Evolutionary conservation across 176 grass and related monocot species (phyloP).

Genomic region (Aegilops umbellulata): DNA sequence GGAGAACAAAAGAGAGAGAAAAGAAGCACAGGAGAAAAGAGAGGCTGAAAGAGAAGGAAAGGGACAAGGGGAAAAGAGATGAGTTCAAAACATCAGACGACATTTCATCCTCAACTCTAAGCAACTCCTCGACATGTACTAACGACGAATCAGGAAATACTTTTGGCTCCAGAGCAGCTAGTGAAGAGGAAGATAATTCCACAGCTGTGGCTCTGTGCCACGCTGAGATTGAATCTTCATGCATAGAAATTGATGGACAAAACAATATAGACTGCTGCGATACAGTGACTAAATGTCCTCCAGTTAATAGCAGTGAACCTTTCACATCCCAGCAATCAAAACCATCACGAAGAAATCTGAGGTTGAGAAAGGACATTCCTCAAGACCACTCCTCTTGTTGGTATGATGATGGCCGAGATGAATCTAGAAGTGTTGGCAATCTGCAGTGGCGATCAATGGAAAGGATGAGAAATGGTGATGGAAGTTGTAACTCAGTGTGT

Average conservation of each 20-base stretch:
- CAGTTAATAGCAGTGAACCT: constrained; percentile 36
- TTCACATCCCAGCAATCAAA: constrained; percentile 66
- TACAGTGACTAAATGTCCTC: constrained; percentile 32
- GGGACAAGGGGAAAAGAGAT: constrained; percentile 50
- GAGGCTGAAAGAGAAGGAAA: constrained; percentile 87
- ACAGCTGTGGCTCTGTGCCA: constrained; percentile 16
- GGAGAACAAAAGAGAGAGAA: constrained; percentile 83
- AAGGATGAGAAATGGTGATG: constrained; percentile 47
- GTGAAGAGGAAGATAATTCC: constrained; percentile 43
- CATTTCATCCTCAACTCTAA: constrained; percentile 38
- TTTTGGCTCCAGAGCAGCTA: constrained; percentile 42
- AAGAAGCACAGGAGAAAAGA: constrained; percentile 96
- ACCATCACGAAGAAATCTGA: constrained; percentile 47
- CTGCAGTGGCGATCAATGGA: constrained; percentile 51
- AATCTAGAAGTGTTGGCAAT: constrained; percentile 42
- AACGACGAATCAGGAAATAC: constrained; percentile 43
- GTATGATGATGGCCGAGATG: constrained; percentile 36
- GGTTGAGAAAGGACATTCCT: constrained; percentile 53
- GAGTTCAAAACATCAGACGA: constrained; percentile 39
- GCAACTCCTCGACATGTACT: constrained; percentile 30
- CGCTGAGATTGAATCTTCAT: constrained; percentile 30
- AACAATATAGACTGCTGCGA: constrained; percentile 18
- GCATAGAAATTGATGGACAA: constrained; percentile 14
- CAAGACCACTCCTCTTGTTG: constrained; percentile 44
- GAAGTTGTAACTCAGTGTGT: constrained; percentile 37